These are phyloP conservation scores for Penicillium subrubescens DNA, from an alignment of 495 filamentous ascomycete genomes.

Conservation along the genomic window DNA sequence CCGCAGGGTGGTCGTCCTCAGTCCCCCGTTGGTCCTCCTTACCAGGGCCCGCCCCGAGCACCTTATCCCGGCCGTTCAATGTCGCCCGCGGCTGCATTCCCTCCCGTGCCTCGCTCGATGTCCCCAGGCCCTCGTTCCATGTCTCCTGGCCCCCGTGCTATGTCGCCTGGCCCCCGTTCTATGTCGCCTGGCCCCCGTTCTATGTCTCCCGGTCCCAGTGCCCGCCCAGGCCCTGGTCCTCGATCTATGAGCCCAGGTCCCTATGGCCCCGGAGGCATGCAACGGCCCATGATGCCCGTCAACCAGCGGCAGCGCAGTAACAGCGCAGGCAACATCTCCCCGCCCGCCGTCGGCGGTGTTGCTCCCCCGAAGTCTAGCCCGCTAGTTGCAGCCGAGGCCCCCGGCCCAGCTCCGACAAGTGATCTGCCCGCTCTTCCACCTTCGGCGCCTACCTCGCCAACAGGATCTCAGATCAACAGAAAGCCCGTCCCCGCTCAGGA, in stretches of 20 bases:
- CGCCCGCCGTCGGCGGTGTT: conserved; percentile 41
- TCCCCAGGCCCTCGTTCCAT: conserved; percentile 13
- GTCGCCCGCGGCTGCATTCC: conserved; percentile 20
- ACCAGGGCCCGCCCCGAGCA: conserved; percentile 34
- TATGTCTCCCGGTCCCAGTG: conserved; percentile 40
- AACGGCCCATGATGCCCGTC: conserved; percentile 45
- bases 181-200: conserved; percentile 29
- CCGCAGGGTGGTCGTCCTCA: conserved; percentile 38
- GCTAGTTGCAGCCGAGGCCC: conserved; percentile 38
- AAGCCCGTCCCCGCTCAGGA: conserved; percentile 33
- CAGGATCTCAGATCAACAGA: conserved; percentile 23
- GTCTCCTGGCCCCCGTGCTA: conserved; percentile 21
- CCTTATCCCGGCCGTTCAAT: conserved; percentile 37
- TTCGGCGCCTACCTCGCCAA: conserved; percentile 18
- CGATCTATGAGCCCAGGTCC: conserved; percentile 58
- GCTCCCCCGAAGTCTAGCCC: conserved; percentile 63
- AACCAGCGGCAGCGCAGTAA: conserved; percentile 52
- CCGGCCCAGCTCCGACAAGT: conserved; percentile 38
- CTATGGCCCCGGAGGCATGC: conserved; percentile 48
- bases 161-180: conserved; percentile 22
- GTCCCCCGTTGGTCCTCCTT: conserved; percentile 37
- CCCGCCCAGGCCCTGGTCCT: conserved; percentile 34
- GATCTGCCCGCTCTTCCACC: conserved; percentile 36
- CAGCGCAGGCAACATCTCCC: conserved; percentile 50
- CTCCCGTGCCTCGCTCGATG: conserved; percentile 18